Conservation (phyloP, 2,329 filamentous ascomycete genomes). For the Claviceps lovelessii region DNA sequence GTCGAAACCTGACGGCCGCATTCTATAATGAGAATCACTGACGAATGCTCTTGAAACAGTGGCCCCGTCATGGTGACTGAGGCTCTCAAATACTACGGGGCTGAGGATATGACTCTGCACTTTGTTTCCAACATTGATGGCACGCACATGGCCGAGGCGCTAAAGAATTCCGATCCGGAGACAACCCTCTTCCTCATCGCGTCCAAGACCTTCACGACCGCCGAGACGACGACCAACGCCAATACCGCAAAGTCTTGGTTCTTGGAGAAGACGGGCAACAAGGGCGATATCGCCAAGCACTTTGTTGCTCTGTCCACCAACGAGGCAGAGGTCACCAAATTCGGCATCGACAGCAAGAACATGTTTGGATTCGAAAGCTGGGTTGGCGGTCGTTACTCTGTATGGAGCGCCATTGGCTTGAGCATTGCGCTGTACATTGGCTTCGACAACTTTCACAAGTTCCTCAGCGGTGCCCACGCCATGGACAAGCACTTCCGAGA, state of each 20-base stretch:
- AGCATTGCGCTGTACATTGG: constrained; percentile 91
- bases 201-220: constrained; percentile 98
- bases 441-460: constrained; percentile 94
- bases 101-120: constrained; percentile 75
- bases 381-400: constrained; percentile 96
- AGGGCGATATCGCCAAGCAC: constrained; percentile 92
- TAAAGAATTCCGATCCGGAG: constrained; percentile 79
- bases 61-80: constrained; percentile 98
- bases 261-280: constrained; percentile 59
- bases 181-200: constrained; percentile 97
- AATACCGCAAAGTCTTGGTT: constrained; percentile 97
- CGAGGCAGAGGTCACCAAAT: constrained; percentile 88
- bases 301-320: constrained; percentile 98
- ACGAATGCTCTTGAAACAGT: constrained; percentile 27
- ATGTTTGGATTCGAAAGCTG: constrained; percentile 99
- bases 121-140: constrained; percentile 99
- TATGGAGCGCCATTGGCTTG: constrained; percentile 96
- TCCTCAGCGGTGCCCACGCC: constrained; percentile 83
- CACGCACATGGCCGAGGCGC: constrained; percentile 90
- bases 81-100: constrained; percentile 87
- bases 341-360: constrained; percentile 96
- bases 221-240: constrained; percentile 92
- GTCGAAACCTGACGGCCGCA: too few relatives aligned
- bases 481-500: constrained; percentile 98
- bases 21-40: background rate